Base-by-base conservation (phyloP, 345 rosid genomes). In the Dipteronia dyeriana region DNA sequence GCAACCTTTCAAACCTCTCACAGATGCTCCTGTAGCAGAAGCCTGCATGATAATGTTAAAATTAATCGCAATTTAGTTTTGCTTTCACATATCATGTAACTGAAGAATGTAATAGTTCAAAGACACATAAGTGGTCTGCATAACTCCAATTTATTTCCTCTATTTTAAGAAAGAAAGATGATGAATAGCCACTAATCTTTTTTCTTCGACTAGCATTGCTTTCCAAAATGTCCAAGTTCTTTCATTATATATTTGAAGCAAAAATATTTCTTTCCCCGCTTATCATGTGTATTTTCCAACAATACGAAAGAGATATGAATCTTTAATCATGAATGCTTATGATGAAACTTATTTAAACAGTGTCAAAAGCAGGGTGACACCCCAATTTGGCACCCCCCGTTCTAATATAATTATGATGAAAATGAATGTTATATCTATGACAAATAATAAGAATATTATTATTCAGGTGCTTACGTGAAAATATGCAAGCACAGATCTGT, bases 1-100 rank as follows among this genome's bases (percentile, higher is more conserved):
- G 87, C 98, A 90, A 60, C 96, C 98, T 87, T 92, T 91, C 81
- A 95, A 78, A 80, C 98, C 99, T 79, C 63, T 84, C 66, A 92
- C 97, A 2, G 91, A 85, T 75, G 95, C 94, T 49, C 84, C 92
- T 1, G 91, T 75, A 9, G 86, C 89, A 82, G 96, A 92, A 78
- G 99, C 98, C 99, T 95, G 91, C 78, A 77, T 29, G 70, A 70
- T 29, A 59, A 80, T 67, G 23, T 75, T 73, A 20, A 70, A 31
- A 8, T 41, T 41, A 41, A 41, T 41, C 45, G 45, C 34, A 68
- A 19, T 56, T 41, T 54, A 80, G 45, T 60, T 73, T 56, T 56
- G 16, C 74, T 62, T 49, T 66, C 13, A 66, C 71, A 82, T 68
- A 71, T 73, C 60, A 78, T 14, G 5, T 16, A 26, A 43, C 11